Percentiles rank a stretch among this genome's conserved stretches.
These are phyloP conservation scores for Jackrogersella multiformis DNA, from an alignment of 495 filamentous ascomycete species.

Conservation along the genomic window DNA sequence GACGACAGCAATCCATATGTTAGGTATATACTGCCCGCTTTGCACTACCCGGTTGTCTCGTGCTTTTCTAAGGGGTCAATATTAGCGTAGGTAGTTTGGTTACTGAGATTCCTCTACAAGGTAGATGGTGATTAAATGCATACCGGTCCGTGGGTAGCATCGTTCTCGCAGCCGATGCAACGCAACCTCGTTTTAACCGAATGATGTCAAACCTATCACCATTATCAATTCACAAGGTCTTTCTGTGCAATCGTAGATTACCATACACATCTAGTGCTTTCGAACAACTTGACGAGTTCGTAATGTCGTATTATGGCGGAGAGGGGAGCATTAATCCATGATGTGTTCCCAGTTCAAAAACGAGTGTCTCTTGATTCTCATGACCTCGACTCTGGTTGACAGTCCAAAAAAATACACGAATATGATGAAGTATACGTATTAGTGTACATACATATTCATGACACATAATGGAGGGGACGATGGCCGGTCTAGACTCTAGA, in stretches of 20 bases:
- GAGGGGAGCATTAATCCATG: background rate
- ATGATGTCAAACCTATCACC: constrained; percentile 40
- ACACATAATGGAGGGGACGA: constrained; percentile 34
- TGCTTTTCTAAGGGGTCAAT: constrained; percentile 9
- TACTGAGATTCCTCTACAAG: constrained; percentile 17
- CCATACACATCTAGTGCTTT: constrained; percentile 1
- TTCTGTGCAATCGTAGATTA: constrained; percentile 20
- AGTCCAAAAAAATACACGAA: too few species aligned
- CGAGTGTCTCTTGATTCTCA: background rate
- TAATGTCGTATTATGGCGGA: constrained; percentile 15
- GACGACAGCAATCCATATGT: constrained; percentile 33
- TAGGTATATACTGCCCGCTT: constrained; percentile 24
- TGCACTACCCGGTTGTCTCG: constrained; percentile 16
- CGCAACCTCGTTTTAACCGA: constrained; percentile 37
- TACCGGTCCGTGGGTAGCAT: constrained; percentile 16
- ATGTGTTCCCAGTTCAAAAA: constrained; percentile 2
- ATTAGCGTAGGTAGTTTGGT: constrained; percentile 18
- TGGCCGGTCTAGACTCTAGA: constrained; percentile 36
- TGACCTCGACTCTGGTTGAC: background rate
- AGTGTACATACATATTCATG: constrained; percentile 31
- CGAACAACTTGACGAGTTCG: constrained; percentile 11
- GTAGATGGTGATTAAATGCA: constrained; percentile 15
- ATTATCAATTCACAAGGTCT: constrained; percentile 18
- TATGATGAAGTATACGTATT: background rate
- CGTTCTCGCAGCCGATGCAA: constrained; percentile 23